These are phyloP conservation scores for Calendula officinalis DNA, from an alignment of 129 eudicot species.

Conservation along the genomic window DNA sequence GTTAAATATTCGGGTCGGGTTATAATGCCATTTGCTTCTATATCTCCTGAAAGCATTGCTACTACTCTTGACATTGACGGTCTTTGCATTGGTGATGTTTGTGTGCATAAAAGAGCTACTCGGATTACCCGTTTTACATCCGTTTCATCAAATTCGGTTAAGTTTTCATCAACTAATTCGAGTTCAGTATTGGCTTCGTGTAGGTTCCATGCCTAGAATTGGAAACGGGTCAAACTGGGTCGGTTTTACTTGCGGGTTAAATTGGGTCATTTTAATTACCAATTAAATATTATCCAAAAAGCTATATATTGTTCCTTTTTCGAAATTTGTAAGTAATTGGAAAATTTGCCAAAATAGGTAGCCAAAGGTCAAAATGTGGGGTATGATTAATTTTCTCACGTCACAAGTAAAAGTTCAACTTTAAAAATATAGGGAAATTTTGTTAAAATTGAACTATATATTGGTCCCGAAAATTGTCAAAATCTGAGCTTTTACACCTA, in stretches of 20 bases:
- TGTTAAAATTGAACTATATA: too few species aligned
- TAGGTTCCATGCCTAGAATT: constrained; percentile 69
- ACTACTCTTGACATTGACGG: constrained; percentile 88
- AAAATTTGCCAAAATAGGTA: too few species aligned
- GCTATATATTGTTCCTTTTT: too few species aligned
- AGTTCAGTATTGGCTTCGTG: constrained; percentile 46
- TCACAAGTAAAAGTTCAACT: too few species aligned
- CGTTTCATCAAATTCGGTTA: constrained; percentile 38
- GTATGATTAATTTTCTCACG: too few species aligned
- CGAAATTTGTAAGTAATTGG: too few species aligned
- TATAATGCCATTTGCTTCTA: constrained; percentile 42
- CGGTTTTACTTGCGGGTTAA: background rate
- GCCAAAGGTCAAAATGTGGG: too few species aligned
- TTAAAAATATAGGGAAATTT: too few species aligned
- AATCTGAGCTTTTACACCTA: too few species aligned
- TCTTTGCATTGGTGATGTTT: constrained; percentile 55
- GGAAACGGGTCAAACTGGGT: background rate
- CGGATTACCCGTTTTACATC: constrained; percentile 52
- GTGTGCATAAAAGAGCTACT: constrained; percentile 70
- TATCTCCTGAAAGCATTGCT: constrained; percentile 76
- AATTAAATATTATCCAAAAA: too few species aligned
- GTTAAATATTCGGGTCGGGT: constrained; percentile 60
- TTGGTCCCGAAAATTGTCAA: too few species aligned
- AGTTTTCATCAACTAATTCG: constrained; percentile 55
- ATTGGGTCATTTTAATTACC: too few species aligned